Conservation (phyloP, 768 basidiomycete genomes). For the Hortiboletus flavorubellus region DNA sequence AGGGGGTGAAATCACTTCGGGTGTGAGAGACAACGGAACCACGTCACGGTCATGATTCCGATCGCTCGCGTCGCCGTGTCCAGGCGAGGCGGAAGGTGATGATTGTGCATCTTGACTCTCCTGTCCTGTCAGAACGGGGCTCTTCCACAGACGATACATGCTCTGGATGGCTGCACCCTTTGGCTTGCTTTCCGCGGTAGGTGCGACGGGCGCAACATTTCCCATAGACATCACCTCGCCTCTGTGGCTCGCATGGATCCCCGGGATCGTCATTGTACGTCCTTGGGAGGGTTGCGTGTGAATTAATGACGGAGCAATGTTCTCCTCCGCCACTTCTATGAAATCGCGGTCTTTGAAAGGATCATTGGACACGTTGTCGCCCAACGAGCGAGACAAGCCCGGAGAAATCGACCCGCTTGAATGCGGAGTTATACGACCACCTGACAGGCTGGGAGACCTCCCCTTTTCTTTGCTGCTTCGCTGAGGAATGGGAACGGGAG, state of each 20-base stretch:
- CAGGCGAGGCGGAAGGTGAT: conserved; percentile 7
- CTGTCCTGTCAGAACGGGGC: conserved; percentile 37
- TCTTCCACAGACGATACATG: conserved; percentile 76
- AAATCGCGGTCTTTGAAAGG: conserved; percentile 33
- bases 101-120: conserved; percentile 14
- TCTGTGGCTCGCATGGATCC: conserved; percentile 81
- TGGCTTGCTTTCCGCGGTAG: conserved; percentile 35
- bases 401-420: conserved; percentile 28
- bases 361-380: conserved; percentile 23
- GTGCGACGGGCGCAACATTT: conserved; percentile 53
- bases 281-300: conserved; percentile 71
- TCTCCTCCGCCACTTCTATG: conserved; percentile 28
- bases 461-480: conserved; percentile 22
- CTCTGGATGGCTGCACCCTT: conserved; percentile 58
- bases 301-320: conserved; percentile 46
- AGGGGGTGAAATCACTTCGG: conserved; percentile 19
- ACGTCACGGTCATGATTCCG: conserved; percentile 32
- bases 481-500: conserved; percentile 36
- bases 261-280: conserved; percentile 82
- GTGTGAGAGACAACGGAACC: conserved; percentile 25
- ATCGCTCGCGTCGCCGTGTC: conserved; percentile 16
- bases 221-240: conserved; percentile 87
- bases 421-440: conserved; percentile 20
- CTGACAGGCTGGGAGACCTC: conserved; percentile 27
- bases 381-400: conserved; percentile 35